Conservation (phyloP, 176 grass and related monocot genomes). For the Cenchrus americanus region DNA sequence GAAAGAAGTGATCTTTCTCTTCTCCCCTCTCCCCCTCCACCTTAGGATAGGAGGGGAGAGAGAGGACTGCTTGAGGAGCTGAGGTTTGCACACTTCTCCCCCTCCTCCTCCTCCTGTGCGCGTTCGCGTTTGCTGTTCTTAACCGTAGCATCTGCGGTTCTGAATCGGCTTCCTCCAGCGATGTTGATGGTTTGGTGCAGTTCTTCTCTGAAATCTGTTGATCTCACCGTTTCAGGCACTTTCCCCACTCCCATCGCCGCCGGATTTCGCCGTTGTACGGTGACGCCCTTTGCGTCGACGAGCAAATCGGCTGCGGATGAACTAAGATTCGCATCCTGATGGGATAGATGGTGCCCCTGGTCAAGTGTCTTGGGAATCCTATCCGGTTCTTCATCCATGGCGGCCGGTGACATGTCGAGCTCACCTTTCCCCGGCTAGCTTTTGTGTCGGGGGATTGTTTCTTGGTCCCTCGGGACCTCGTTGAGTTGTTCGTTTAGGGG, state of each 20-base stretch:
- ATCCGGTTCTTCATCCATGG: constrained; percentile 31
- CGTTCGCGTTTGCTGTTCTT: background rate
- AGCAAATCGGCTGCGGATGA: constrained; percentile 27
- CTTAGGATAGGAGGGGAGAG: background rate
- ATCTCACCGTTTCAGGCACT: constrained; percentile 27
- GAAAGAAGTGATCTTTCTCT: constrained; percentile 21
- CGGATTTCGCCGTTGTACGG: constrained; percentile 19
- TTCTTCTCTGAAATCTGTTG: constrained; percentile 20
- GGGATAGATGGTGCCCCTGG: constrained; percentile 33
- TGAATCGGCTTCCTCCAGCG: background rate
- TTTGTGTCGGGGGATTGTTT: constrained; percentile 17
- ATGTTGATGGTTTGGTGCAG: background rate
- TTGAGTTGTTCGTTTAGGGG: background rate
- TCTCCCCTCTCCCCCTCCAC: background rate
- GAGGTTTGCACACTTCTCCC: constrained; percentile 11
- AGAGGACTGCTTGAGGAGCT: background rate
- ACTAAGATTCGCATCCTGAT: constrained; percentile 22
- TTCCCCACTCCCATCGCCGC: constrained; percentile 1
- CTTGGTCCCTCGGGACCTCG: constrained; percentile 11
- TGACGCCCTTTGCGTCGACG: background rate
- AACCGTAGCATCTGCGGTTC: constrained; percentile 21
- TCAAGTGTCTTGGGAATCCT: constrained; percentile 8
- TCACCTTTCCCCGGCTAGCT: constrained; percentile 32
- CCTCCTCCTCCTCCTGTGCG: background rate
- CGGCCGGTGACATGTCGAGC: constrained; percentile 10